These are phyloP conservation scores for Serpula lacrymans DNA, from an alignment of 768 basidiomycete genomes.

Conservation along the genomic window DNA sequence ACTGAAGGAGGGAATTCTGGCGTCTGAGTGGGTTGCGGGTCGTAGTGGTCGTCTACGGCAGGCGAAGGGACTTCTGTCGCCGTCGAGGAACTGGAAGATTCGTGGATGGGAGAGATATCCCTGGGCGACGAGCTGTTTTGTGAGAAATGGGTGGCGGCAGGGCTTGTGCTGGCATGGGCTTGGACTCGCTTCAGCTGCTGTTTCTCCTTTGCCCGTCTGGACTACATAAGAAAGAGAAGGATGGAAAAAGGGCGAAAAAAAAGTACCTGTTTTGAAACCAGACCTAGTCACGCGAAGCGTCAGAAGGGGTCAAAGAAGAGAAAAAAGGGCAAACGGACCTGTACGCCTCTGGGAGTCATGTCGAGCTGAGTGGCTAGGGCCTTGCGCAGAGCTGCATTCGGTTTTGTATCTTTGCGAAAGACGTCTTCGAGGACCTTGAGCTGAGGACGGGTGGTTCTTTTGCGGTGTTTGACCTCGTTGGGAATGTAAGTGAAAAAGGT, in stretches of 20 bases:
- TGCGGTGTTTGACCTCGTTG: constrained; percentile 92
- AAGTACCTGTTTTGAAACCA: constrained; percentile 86
- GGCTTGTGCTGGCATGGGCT: constrained; percentile 1
- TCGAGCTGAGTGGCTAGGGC: constrained; percentile 76
- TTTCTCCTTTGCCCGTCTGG: constrained; percentile 84
- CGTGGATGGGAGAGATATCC: constrained; percentile 26
- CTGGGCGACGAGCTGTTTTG: constrained; percentile 12
- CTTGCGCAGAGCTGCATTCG: constrained; percentile 77
- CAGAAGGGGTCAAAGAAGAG: constrained; percentile 16
- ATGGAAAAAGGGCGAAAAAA: constrained; percentile 6
- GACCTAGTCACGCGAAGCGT: constrained; percentile 47
- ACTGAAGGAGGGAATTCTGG: constrained; percentile 3
- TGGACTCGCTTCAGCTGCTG: constrained; percentile 52
- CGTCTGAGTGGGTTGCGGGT: constrained; percentile 4
- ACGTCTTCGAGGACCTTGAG: constrained; percentile 85
- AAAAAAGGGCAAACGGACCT: constrained; percentile 51
- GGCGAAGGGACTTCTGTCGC: constrained; percentile 37
- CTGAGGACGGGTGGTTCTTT: constrained; percentile 85
- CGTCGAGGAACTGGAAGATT: constrained; percentile 32
- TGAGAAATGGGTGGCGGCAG: neutral
- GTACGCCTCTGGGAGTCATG: constrained; percentile 94
- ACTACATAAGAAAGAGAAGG: constrained; percentile 6
- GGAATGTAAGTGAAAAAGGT: constrained; percentile 87
- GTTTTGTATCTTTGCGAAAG: constrained; percentile 88
- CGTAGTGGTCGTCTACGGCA: constrained; percentile 11